Evolutionary conservation across 805 yeast genomes (phyloP).

Genomic region (Metschnikowia cerradonensis): DNA sequence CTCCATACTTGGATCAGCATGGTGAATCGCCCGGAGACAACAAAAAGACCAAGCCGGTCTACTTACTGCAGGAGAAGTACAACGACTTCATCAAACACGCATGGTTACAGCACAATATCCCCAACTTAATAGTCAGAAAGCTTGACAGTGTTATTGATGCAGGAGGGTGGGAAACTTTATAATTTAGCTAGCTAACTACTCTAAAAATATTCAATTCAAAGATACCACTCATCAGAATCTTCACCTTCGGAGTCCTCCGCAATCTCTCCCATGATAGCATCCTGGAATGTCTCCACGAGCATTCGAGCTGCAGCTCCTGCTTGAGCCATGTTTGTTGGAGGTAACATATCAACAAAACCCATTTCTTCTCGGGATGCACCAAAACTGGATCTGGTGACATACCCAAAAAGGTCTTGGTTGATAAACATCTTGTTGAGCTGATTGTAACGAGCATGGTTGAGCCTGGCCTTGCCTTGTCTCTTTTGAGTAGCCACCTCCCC

Average conservation of each 20-base stretch:
- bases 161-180: conserved; percentile 95
- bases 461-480: conserved; percentile 52
- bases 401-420: conserved; percentile 53
- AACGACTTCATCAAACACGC: conserved; percentile 59
- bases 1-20: conserved; percentile 82
- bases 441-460: conserved; percentile 51
- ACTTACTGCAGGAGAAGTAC: conserved; percentile 57
- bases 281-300: conserved; percentile 1
- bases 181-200: conserved; percentile 11
- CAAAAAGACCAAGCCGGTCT: conserved; percentile 69
- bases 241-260: conserved; percentile 4
- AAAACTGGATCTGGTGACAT: conserved; percentile 29
- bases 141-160: conserved; percentile 76
- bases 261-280: neutral
- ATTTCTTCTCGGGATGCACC: conserved; percentile 4
- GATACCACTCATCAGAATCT: conserved; percentile 4
- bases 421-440: conserved; percentile 60
- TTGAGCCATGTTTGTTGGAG: neutral
- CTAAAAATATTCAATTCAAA: neutral
- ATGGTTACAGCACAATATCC: conserved; percentile 77
- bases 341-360: neutral
- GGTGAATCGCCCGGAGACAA: conserved; percentile 80
- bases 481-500: conserved; percentile 67
- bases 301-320: conserved; percentile 2
- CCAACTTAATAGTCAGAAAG: conserved; percentile 72